Evolutionary conservation across 1,139 yeast species (phyloP), one percentile per base, ranked within the genome.

Genomic region (Pneumocystis sp.): DNA sequence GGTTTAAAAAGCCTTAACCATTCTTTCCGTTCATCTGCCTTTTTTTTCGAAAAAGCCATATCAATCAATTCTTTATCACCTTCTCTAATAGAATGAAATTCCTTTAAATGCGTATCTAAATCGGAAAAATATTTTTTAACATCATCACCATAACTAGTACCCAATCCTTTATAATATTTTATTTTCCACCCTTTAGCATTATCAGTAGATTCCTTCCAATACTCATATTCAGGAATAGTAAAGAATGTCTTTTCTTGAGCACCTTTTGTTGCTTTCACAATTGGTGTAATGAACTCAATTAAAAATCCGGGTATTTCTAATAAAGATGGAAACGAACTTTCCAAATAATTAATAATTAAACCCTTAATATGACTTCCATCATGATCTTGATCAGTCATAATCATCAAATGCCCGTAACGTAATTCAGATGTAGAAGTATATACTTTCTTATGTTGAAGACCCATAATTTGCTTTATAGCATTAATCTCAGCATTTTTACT

Each of bases 311-410:
- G 97, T 64, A 93, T 82, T 68, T 87, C 87, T 61, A 95, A 79
- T 69, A 95, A 79, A 0, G 97, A 98, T 0, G 98, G 98, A 78
- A 95, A 95, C 62, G 96, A 87, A 4, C 95, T 83, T 75, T 93
- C 97, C 68, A 95, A 78, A 73, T 93, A 95, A 74, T 95, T 95
- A 73, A 95, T 95, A 69, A 95, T 83, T 71, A 95, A 82, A 69
- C 99, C 99, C 75, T 95, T 95, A 74, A 95, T 95, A 79, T 95
- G 99, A 29, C 96, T 88, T 67, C 99, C 99, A 81, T 95, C 99
- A 72, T 91, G 96, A 88, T 95, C 99, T 77, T 95, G 99, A 87
- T 95, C 99, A 4, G 99, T 90, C 98, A 95, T 95, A 73, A 95
- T 90, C 97, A 95, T 93, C 64, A 95, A 83, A 75, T 90, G 96